Conservation (phyloP, 768 basidiomycete species). For the Phaffia tasmanica region DNA sequence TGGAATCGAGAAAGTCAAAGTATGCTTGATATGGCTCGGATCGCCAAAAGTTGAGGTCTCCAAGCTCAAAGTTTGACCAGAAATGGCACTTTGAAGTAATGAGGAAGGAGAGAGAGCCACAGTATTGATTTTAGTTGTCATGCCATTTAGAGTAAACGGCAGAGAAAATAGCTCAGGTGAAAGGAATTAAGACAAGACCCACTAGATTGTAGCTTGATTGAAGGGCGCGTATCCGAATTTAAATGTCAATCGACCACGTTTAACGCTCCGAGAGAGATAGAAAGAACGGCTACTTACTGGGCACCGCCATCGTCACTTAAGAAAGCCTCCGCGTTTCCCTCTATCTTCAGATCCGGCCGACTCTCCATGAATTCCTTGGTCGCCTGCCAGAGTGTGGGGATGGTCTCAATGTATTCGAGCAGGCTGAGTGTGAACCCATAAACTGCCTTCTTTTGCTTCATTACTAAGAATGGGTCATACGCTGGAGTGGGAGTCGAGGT, state of each 20-base stretch:
- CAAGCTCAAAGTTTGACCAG: constrained; percentile 93
- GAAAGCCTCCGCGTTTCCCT: constrained; percentile 60
- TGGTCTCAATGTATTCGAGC: constrained; percentile 66
- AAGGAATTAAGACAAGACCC: no score
- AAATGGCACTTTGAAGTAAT: constrained; percentile 42
- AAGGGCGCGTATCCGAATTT: neutral
- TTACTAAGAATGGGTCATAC: constrained; percentile 65
- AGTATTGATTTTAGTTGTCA: constrained; percentile 17
- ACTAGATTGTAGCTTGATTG: no score
- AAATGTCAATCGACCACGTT: neutral
- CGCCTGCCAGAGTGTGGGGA: constrained; percentile 64
- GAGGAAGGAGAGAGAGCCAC: neutral
- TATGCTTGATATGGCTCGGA: constrained; percentile 67
- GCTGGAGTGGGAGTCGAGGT: constrained; percentile 47
- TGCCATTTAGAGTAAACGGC: constrained; percentile 7
- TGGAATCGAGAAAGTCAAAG: constrained; percentile 67
- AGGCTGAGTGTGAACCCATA: constrained; percentile 83
- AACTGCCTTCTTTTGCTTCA: constrained; percentile 67
- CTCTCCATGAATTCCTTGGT: constrained; percentile 44
- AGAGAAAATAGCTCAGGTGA: neutral
- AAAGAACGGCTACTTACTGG: constrained; percentile 47
- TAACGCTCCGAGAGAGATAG: neutral
- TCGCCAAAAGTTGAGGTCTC: constrained; percentile 56
- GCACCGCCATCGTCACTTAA: constrained; percentile 62
- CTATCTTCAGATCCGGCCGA: constrained; percentile 24